These are phyloP conservation scores for Pichia nanzhaoensis DNA, from an alignment of 805 yeast genomes.

Conservation along the genomic window DNA sequence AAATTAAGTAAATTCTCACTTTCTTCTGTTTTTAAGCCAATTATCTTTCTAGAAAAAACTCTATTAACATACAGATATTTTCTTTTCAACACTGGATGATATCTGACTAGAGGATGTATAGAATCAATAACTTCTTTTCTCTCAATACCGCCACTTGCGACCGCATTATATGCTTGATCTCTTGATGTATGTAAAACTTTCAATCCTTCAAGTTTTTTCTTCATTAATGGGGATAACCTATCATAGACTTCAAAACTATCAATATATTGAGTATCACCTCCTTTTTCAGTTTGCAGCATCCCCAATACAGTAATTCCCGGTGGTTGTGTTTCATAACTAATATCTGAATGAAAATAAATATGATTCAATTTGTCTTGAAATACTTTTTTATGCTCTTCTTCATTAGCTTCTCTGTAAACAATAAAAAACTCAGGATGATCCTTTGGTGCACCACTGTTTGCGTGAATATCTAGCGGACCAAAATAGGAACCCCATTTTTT, in stretches of 20 bases:
- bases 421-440: slow-evolving; percentile 55
- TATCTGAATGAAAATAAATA: slow-evolving; percentile 65
- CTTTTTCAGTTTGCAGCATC: slow-evolving; percentile 46
- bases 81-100: slow-evolving; percentile 63
- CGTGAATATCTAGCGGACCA: slow-evolving; percentile 69
- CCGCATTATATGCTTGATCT: slow-evolving; percentile 59
- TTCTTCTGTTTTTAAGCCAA: slow-evolving; percentile 69
- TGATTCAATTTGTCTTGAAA: slow-evolving; percentile 33
- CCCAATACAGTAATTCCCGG: slow-evolving; percentile 65
- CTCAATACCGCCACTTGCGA: slow-evolving; percentile 49
- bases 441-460: slow-evolving; percentile 65
- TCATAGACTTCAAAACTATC: slow-evolving; percentile 66
- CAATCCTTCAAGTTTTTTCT: slow-evolving; percentile 51
- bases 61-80: slow-evolving; percentile 52
- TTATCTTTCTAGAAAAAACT: slow-evolving; percentile 59
- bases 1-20: slow-evolving; percentile 53
- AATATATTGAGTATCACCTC: slow-evolving; percentile 80
- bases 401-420: slow-evolving; percentile 45
- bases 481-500: slow-evolving; percentile 53
- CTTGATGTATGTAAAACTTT: slow-evolving; percentile 64
- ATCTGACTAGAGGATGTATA: slow-evolving; percentile 63
- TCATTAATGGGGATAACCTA: slow-evolving; percentile 60
- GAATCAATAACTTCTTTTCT: slow-evolving; percentile 58
- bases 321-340: slow-evolving; percentile 66
- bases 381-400: slow-evolving; percentile 32